Base-by-base conservation (phyloP, 257 asterid genomes). In the Cruciata laevipes region DNA sequence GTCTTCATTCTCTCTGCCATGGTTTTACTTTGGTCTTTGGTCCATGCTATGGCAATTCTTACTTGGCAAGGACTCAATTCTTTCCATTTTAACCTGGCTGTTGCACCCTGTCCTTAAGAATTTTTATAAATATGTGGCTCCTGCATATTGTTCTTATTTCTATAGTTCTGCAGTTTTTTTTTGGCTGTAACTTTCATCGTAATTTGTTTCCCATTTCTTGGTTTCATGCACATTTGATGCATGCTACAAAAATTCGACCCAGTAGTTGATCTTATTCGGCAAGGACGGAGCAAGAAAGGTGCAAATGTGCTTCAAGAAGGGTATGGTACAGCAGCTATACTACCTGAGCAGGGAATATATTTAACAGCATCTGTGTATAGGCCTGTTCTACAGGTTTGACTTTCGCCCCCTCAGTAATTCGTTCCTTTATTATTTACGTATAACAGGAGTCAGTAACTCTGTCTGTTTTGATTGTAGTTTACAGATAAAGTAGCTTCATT, bases 341-440 rank as follows among this genome's bases (percentile, higher is more conserved):
- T 94, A 78, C 96, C 96, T 35, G 99, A 94, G 83, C 99, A 87
- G 82, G 99, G 99, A 68, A 85, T 94, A 70, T 94, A 94, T 81
- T 78, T 94, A 77, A 95, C 96, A 40, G 96, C 99, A 80, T 90
- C 99, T 47, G 83, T 94, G 55, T 94, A 90, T 76, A 86, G 99
- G 70, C 99, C 99, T 59, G 96, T 90, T 73, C 85, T 84, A 71
- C 96, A 94, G 99, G 99, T 94, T 68, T 77, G 64, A 61, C 67
- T 69, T 25, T 17, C 55, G 2, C 51, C 37, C 12, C 9, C 67
- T 7, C 44, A 47, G 31, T 25, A 66, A 49, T 30, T 30, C 2
- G 2, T 3, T 14, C 9, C 27, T 64, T 4, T 21, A 20, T 3
- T 18, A 53, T 51, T 51, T 51, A 17, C 11, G 6, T 17, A 18